Evolutionary conservation across 139 green algal genomes (phyloP).

Genomic region (Pseudopediastrum boryanum): DNA sequence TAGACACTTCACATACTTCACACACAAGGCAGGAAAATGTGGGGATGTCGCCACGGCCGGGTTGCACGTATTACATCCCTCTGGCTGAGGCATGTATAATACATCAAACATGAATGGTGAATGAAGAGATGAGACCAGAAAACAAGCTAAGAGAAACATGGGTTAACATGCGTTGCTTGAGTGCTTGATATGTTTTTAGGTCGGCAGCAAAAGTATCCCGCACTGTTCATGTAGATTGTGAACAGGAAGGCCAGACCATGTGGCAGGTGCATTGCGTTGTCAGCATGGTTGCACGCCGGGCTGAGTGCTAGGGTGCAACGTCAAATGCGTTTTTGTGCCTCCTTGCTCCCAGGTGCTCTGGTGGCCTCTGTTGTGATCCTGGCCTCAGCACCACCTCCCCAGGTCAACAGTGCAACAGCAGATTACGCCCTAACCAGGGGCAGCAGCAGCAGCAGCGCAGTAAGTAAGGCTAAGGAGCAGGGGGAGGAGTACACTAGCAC

Average conservation of each 20-base stretch:
- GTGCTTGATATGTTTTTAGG: not conserved
- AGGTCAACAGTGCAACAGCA: slow-evolving; percentile 12
- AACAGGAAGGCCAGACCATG: not conserved
- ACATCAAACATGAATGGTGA: too few relatives aligned
- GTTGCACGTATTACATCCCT: too few relatives aligned
- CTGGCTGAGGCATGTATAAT: too few relatives aligned
- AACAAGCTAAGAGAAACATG: too few relatives aligned
- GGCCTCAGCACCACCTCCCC: slow-evolving; percentile 14
- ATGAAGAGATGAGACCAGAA: too few relatives aligned
- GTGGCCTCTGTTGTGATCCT: slow-evolving; percentile 30
- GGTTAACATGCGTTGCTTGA: not conserved
- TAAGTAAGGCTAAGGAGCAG: not conserved
- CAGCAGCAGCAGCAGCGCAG: slow-evolving; percentile 14
- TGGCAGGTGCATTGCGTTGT: not conserved
- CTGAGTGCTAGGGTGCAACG: not conserved
- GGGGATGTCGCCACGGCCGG: too few relatives aligned
- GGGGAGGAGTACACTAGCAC: slow-evolving; percentile 12
- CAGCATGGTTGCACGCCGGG: not conserved
- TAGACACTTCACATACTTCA: too few relatives aligned
- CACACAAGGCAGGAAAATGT: too few relatives aligned
- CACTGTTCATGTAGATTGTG: not conserved
- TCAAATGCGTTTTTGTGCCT: not conserved
- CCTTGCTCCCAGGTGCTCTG: slow-evolving; percentile 31
- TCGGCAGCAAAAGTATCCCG: not conserved
- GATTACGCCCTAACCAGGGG: slow-evolving; percentile 9